Evolutionary conservation across 495 filamentous ascomycete species (phyloP).

Genomic region (Penicillium bialowiezense): DNA sequence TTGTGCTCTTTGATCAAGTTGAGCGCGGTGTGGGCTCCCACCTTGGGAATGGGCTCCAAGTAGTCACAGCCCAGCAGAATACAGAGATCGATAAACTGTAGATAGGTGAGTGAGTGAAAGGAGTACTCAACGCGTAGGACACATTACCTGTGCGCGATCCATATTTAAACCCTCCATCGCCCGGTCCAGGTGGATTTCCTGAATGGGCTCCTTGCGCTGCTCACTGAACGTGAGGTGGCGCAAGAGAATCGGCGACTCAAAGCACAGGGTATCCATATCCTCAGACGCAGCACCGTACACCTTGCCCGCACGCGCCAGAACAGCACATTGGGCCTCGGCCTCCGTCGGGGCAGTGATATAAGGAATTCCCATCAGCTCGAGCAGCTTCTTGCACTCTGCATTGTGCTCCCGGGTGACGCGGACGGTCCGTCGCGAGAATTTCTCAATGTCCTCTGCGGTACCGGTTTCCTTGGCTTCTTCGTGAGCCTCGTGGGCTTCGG

Average conservation of each 20-base stretch:
- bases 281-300: constrained; percentile 96
- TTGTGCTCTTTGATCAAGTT: constrained; percentile 90
- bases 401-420: constrained; percentile 96
- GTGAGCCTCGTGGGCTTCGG: constrained; percentile 80
- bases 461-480: constrained; percentile 97
- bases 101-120: neutral
- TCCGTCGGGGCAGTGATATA: constrained; percentile 95
- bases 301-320: constrained; percentile 85
- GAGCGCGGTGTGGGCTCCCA: constrained; percentile 86
- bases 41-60: constrained; percentile 89
- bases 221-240: constrained; percentile 95
- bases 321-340: constrained; percentile 94
- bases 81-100: constrained; percentile 92
- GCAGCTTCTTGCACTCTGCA: constrained; percentile 82
- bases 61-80: constrained; percentile 99
- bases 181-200: constrained; percentile 84
- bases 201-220: constrained; percentile 95
- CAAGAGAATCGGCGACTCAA: constrained; percentile 85
- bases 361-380: constrained; percentile 94
- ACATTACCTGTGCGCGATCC: constrained; percentile 72
- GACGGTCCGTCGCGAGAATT: constrained; percentile 93
- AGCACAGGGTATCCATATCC: constrained; percentile 99
- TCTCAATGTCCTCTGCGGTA: constrained; percentile 94
- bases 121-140: neutral
- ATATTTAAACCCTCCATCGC: constrained; percentile 82